Evolutionary conservation across 495 filamentous ascomycete genomes (phyloP).

Genomic region (Lichenothelia convexa): DNA sequence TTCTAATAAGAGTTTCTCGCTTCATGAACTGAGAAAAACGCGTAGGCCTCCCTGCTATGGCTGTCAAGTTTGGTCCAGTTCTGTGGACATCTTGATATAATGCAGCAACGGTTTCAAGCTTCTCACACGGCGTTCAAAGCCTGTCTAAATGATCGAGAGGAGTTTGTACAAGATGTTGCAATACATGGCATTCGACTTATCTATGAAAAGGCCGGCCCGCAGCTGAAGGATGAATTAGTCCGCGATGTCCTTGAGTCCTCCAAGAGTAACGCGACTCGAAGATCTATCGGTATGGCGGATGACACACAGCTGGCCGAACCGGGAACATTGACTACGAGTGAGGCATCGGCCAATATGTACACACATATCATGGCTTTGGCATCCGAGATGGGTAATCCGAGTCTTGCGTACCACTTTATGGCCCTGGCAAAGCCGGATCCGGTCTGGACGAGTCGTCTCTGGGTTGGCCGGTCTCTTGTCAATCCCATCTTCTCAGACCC

Average conservation of each 20-base stretch:
- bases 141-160: slow-evolving; percentile 73
- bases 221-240: slow-evolving; percentile 63
- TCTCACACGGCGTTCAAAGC: slow-evolving; percentile 77
- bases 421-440: slow-evolving; percentile 83
- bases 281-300: slow-evolving; percentile 59
- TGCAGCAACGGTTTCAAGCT: slow-evolving; percentile 52
- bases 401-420: slow-evolving; percentile 94
- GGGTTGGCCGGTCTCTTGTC: slow-evolving; percentile 84
- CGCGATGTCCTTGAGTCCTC: slow-evolving; percentile 76
- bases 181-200: slow-evolving; percentile 76
- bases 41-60: slow-evolving; percentile 66
- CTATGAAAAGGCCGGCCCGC: slow-evolving; percentile 74
- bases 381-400: slow-evolving; percentile 83
- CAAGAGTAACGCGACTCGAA: slow-evolving; percentile 46
- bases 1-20: too few relatives aligned
- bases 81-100: slow-evolving; percentile 53
- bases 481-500: slow-evolving; percentile 81
- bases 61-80: slow-evolving; percentile 82
- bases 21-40: too few relatives aligned
- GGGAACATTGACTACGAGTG: slow-evolving; percentile 79
- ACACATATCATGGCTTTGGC: slow-evolving; percentile 89
- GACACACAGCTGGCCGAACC: slow-evolving; percentile 89
- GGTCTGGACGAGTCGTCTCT: slow-evolving; percentile 85
- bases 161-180: slow-evolving; percentile 87
- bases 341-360: slow-evolving; percentile 80